Base-by-base conservation (phyloP, 2,329 filamentous ascomycete species). In the Trichoderma sp. region DNA sequence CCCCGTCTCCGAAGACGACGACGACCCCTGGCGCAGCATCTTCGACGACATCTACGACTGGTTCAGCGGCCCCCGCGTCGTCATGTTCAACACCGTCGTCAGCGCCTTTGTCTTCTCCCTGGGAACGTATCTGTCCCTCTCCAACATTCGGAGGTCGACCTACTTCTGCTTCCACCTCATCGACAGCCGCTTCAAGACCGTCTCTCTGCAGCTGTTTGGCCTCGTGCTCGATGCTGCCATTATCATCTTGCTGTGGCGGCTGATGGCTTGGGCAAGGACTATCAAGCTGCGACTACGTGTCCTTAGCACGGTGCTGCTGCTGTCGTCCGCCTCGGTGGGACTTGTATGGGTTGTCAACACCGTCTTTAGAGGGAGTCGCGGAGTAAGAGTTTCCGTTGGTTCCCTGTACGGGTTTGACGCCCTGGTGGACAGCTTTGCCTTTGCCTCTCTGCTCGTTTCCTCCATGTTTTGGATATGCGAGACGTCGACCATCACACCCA, bases 211-310 rank as follows among this genome's bases (percentile, higher is more conserved):
- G 67, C 67, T 78, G 55, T 19, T 77, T 1, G 81, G 81, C 0
- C 71, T 85, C 19, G 65, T 78, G 24, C 73, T 83, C 5, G 83
- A 86, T 68, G 77, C 79, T 7, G 64, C 73, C 45, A 80, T 85
- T 59, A 70, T 82, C 21, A 70, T 83, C n/a, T 71, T 83, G 10
- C 66, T 78, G 2, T 86, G 84, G 83, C 79, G 82, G 43, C 75
- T 84, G 4, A 71, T 86, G 5, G 78, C 79, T 14, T 85, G 83
- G 82, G 75, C 80, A 0, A 78, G 80, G 47, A 83, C 81, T 0
- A 79, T 80, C 6, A 82, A 78, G 67, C 72, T 74, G 39, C 79
- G 82, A 3, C 72, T 86, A n/a, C 78, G 76, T 10, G 79, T 77
- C 0, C 71, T 86, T 9, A 78, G 80, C 6, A 73, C 73, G 2